These are phyloP conservation scores for Calendula officinalis DNA, from an alignment of 129 eudicot species.

Conservation along the genomic window DNA sequence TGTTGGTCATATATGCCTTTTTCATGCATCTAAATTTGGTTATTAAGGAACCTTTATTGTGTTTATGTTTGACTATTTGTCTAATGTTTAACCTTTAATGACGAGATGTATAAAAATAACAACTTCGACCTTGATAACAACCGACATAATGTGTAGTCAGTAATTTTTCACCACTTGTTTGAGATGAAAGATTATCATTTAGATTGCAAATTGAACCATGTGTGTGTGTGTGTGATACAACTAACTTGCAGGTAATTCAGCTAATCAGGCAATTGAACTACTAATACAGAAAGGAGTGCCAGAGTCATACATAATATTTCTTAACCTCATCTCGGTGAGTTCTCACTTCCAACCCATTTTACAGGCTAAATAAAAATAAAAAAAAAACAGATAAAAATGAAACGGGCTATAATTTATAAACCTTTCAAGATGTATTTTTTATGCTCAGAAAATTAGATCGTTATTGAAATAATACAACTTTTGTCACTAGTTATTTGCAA, in stretches of 20 bases:
- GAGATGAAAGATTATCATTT: background rate
- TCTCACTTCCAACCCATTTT: background rate
- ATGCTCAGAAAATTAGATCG: no score
- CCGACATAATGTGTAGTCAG: background rate
- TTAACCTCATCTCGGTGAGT: conserved; percentile 93
- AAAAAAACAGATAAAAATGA: no score
- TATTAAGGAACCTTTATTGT: background rate
- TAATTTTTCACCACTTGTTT: background rate
- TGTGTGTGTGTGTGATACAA: background rate
- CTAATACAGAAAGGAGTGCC: conserved; percentile 97
- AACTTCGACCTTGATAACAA: conserved; percentile 13
- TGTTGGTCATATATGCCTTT: background rate
- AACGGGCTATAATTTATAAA: no score
- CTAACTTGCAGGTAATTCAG: conserved; percentile 71
- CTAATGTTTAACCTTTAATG: background rate
- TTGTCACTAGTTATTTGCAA: no score
- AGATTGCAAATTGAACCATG: background rate
- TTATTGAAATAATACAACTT: no score
- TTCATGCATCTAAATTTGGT: background rate
- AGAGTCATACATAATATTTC: conserved; percentile 84
- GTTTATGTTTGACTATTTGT: background rate
- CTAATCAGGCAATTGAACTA: conserved; percentile 91
- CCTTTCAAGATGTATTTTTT: no score
- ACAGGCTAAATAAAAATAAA: no score
- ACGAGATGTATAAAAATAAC: background rate